Base-by-base conservation (phyloP, 768 basidiomycete genomes). In the Mycena sanguinolenta region DNA sequence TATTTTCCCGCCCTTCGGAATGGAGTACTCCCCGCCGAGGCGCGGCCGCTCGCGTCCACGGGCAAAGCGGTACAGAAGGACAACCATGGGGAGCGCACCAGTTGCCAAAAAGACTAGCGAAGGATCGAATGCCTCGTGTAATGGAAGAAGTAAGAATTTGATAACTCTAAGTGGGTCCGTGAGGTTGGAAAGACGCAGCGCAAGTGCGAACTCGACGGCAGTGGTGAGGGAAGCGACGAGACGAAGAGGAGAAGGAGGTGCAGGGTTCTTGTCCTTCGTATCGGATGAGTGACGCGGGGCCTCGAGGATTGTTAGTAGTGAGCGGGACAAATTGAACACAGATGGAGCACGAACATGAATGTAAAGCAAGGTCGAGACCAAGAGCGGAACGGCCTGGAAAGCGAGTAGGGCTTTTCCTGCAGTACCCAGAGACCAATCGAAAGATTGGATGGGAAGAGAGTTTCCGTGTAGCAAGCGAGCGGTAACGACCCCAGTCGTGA, bases 31-130 rank as follows among this genome's bases (percentile, higher is more conserved):
- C 3, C 86, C 88, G 70, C 86, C 86, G 21, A 88, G 80, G 28
- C 78, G 75, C 1, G 87, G 84, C 21, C 75, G 71, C 58, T 82
- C 80, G 23, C 77, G 73, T 38, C 84, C 82, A 39, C 83, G 81
- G 27, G 79, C 83, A 61, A 77, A 81, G 23, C 77, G 82, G 73
- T 89, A 89, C 13, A 89, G 79, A 13, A 81, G 10, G n/a, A 83
- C 78, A 9, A 83, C 78, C 7, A 85, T 74, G 3, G 88, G 86
- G n/a, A 90, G 72, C 1, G 86, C 88, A 38, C 88, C 86, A 4
- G 80, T 75, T 12, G 90, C 88, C 42, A 90, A 81, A 73, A 85
- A 88, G 25, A 80, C 82, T 50, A 91, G 82, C 0, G 89, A 88
- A 4, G 87, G 85, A 69, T 91, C 89, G 76, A 90, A 91, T 27